These are phyloP conservation scores for Kitagawia praeruptora DNA, from an alignment of 129 eudicot species.

Conservation along the genomic window DNA sequence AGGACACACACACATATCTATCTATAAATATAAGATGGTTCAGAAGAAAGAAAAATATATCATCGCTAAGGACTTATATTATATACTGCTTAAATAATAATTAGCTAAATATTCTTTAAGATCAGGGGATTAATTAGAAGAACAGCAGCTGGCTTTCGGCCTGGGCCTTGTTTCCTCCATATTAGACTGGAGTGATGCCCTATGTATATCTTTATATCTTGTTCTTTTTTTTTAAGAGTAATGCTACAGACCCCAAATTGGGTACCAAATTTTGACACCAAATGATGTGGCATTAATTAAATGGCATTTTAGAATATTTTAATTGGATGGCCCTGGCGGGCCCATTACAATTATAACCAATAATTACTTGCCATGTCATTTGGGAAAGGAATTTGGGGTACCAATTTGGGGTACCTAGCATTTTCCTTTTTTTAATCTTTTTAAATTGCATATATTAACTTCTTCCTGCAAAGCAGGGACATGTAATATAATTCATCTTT, in stretches of 20 bases:
- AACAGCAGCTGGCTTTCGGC: neutral
- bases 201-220: neutral
- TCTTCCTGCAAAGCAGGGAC: neutral
- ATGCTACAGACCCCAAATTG: no score
- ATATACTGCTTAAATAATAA: neutral
- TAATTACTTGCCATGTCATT: no score
- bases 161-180: constrained; percentile 1
- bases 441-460: neutral
- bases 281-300: no score
- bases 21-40: neutral
- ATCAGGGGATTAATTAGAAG: no score
- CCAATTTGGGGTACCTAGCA: no score
- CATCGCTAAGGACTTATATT: neutral
- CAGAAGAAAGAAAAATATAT: neutral
- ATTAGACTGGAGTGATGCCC: constrained; percentile 1
- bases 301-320: no score
- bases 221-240: no score
- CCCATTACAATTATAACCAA: no score
- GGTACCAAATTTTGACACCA: no score
- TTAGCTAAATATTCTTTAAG: neutral
- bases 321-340: no score
- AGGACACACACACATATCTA: neutral
- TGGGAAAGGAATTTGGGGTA: no score
- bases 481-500: neutral
- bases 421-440: neutral